phyloP scores from a whole-genome alignment of 1,139 yeast species.

The Hansenula lynferdii region DNA sequence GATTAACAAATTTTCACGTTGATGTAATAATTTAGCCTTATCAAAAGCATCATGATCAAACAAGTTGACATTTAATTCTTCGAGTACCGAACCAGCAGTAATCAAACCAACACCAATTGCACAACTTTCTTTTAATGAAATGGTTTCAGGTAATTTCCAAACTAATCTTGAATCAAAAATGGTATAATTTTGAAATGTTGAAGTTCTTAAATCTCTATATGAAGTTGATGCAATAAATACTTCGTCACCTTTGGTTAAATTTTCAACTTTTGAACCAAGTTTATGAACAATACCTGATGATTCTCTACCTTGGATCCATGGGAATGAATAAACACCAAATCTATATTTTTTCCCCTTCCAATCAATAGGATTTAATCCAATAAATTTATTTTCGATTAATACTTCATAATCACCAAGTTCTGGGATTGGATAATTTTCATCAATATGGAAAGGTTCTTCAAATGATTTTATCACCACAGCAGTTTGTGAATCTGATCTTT shows the following conservation, averaged over 20 bases:
- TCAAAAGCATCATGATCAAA: slow-evolving; percentile 10
- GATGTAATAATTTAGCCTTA: slow-evolving; percentile 6
- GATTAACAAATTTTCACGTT: slow-evolving; percentile 27
- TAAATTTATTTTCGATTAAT: slow-evolving; percentile 34
- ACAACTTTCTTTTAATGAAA: slow-evolving; percentile 36
- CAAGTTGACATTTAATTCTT: slow-evolving; percentile 27
- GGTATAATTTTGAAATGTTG: slow-evolving; percentile 43
- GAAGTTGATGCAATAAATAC: slow-evolving; percentile 41
- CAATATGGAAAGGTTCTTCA: slow-evolving; percentile 23
- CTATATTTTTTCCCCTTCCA: slow-evolving; percentile 46
- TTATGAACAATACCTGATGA: slow-evolving; percentile 36
- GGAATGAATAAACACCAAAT: slow-evolving; percentile 43
- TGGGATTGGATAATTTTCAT: slow-evolving; percentile 19
- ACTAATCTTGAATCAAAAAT: slow-evolving; percentile 39
- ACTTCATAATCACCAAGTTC: slow-evolving; percentile 30
- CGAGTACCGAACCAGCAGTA: slow-evolving; percentile 38
- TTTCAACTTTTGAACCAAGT: slow-evolving; percentile 29
- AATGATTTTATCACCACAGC: slow-evolving; percentile 25
- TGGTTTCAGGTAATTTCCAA: slow-evolving; percentile 34
- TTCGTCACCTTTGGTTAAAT: slow-evolving; percentile 29
- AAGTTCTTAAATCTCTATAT: slow-evolving; percentile 40
- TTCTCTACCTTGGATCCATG: slow-evolving; percentile 48
- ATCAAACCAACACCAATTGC: slow-evolving; percentile 45
- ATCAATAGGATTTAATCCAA: slow-evolving; percentile 44
- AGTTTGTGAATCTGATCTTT: slow-evolving; percentile 13